Conservation (phyloP, 345 rosid genomes). For the Gossypium raimondii region DNA sequence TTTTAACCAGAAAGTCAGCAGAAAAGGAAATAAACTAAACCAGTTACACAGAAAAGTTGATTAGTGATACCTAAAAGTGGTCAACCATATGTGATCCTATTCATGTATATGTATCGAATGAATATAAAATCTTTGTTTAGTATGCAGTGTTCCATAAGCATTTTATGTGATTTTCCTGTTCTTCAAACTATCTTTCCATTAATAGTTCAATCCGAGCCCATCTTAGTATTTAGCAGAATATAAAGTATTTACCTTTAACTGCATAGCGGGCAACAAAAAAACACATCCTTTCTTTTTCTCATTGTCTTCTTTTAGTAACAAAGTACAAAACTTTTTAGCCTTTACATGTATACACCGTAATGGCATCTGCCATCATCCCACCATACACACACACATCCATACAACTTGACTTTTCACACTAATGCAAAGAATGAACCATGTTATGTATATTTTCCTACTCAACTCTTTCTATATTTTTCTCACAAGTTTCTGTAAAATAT, state of each 20-base stretch:
- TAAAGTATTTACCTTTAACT: too few species aligned
- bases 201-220: too few species aligned
- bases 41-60: neutral
- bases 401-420: slow-evolving; percentile 13
- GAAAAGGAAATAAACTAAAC: neutral
- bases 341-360: neutral
- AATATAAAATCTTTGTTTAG: neutral
- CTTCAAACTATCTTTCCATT: too few species aligned
- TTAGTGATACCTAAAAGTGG: neutral
- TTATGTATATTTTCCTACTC: neutral
- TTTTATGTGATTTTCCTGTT: too few species aligned
- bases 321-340: neutral
- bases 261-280: too few species aligned
- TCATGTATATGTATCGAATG: neutral
- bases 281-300: neutral
- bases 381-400: neutral
- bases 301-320: neutral
- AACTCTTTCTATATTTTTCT: neutral
- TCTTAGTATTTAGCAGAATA: too few species aligned
- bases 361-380: neutral
- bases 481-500: neutral
- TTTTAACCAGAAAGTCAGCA: neutral
- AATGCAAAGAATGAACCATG: slow-evolving; percentile 13
- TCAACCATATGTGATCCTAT: neutral
- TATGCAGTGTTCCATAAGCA: too few species aligned